These are phyloP conservation scores for Scolecobasidium constrictum DNA, from an alignment of 2,329 filamentous ascomycete genomes.

Conservation along the genomic window DNA sequence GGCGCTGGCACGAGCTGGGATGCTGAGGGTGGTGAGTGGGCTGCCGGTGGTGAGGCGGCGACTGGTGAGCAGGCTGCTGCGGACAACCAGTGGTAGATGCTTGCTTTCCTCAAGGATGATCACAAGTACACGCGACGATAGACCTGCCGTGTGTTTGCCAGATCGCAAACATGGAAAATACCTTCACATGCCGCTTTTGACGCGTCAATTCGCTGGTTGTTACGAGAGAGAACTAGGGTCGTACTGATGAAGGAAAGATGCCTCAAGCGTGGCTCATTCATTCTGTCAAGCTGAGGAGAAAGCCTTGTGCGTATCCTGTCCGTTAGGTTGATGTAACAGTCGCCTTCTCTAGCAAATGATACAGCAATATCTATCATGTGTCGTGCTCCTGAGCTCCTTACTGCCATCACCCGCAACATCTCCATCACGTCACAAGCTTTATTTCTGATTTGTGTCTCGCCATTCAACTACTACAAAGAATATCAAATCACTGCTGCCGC, in stretches of 20 bases:
- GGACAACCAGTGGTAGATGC: slow-evolving; percentile 35
- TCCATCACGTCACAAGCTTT: no score
- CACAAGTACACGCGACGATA: slow-evolving; percentile 11
- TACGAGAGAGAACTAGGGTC: slow-evolving; percentile 10
- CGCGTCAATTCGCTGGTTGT: no score
- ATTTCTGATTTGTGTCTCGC: no score
- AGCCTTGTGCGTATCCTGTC: slow-evolving; percentile 77
- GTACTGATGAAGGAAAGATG: slow-evolving; percentile 99
- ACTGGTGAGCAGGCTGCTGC: slow-evolving; percentile 30
- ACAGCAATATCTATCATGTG: no score
- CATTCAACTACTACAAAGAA: no score
- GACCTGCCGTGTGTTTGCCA: slow-evolving; percentile 7
- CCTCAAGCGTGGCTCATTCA: slow-evolving; percentile 39
- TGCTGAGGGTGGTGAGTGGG: slow-evolving; percentile 57
- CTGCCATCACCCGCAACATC: no score
- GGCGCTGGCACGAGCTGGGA: slow-evolving; percentile 54
- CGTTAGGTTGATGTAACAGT: slow-evolving; percentile 81
- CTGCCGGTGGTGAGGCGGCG: slow-evolving; percentile 39
- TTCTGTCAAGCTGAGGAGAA: slow-evolving; percentile 60
- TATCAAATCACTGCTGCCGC: no score
- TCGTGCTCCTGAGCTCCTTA: no score
- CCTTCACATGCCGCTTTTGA: no score
- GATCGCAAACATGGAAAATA: slow-evolving; percentile 2
- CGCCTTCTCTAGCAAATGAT: no score
- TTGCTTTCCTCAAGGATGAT: slow-evolving; percentile 11